Percentiles rank a stretch among this genome's conserved stretches.
These are phyloP conservation scores for Candida maltosa DNA, from an alignment of 805 yeast genomes.

Conservation along the genomic window DNA sequence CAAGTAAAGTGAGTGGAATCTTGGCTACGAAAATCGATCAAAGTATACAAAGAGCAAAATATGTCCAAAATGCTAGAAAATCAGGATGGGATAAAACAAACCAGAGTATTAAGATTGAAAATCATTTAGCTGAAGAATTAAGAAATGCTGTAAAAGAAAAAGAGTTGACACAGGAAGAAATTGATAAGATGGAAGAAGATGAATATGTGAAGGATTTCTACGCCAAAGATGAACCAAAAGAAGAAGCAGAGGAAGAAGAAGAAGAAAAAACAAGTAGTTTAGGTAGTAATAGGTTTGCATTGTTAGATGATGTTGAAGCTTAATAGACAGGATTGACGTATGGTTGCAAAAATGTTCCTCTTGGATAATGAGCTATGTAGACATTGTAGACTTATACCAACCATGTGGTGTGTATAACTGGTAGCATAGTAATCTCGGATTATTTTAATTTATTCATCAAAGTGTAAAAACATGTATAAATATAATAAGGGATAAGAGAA, in stretches of 20 bases:
- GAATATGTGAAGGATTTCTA: conserved; percentile 31
- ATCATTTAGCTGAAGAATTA: conserved; percentile 4
- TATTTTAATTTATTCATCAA: too few species aligned
- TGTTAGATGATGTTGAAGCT: conserved; percentile 39
- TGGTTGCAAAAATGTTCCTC: too few species aligned
- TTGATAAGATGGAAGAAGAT: conserved; percentile 34
- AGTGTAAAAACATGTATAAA: too few species aligned
- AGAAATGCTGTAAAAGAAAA: too few species aligned
- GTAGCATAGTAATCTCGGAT: too few species aligned
- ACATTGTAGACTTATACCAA: too few species aligned
- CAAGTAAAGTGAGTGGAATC: conserved; percentile 50
- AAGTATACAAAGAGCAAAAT: conserved; percentile 61
- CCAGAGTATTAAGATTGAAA: conserved; percentile 17
- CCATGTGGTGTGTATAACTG: too few species aligned
- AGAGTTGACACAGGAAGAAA: conserved; percentile 17
- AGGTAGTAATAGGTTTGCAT: conserved; percentile 26
- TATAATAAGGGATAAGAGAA: too few species aligned
- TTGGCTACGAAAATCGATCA: conserved; percentile 61
- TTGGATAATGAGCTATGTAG: too few species aligned
- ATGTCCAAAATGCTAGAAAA: conserved; percentile 60
- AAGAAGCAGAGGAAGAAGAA: conserved; percentile 1
- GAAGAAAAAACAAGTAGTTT: conserved; percentile 1
- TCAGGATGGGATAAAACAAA: conserved; percentile 73
- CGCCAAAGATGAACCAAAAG: conserved; percentile 10
- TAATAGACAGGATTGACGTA: too few species aligned